phyloP scores from a whole-genome alignment of 2,329 filamentous ascomycete genomes.

The Xylaria arbuscula region DNA sequence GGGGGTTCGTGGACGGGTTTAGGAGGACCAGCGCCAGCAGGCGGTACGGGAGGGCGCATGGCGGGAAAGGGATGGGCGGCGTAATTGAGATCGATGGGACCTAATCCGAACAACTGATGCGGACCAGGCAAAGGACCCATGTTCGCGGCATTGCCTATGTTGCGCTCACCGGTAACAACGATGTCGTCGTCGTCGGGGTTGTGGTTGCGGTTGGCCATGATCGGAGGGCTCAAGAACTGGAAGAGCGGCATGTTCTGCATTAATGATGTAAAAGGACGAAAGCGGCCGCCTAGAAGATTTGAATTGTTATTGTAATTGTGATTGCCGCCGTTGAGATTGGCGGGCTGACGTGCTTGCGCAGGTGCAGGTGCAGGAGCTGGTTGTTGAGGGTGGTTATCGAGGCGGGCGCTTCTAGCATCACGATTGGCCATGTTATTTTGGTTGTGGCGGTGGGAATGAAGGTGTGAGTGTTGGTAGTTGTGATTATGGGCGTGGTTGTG shows the following conservation, averaged over 20 bases:
- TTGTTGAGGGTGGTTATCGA: conserved; percentile 23
- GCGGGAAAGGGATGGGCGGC: conserved; percentile 39
- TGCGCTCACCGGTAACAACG: conserved; percentile 43
- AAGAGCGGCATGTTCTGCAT: conserved; percentile 43
- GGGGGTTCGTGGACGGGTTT: conserved; percentile 72
- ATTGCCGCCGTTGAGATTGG: conserved; percentile 1
- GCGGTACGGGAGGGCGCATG: conserved; percentile 1
- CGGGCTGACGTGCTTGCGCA: conserved; percentile 4
- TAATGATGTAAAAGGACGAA: conserved; percentile 35
- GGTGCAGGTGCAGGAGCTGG: conserved; percentile 2
- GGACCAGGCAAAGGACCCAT: conserved; percentile 6
- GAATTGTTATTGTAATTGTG: background rate
- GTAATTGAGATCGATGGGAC: conserved; percentile 47
- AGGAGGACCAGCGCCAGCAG: conserved; percentile 40
- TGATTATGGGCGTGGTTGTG: conserved; percentile 6
- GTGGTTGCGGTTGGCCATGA: conserved; percentile 33
- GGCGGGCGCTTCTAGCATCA: conserved; percentile 27
- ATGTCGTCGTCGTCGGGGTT: conserved; percentile 46
- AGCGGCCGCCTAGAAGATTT: background rate
- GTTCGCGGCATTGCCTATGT: conserved; percentile 29
- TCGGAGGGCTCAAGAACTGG: conserved; percentile 27
- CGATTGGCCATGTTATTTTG: conserved; percentile 20
- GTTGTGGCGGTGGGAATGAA: conserved; percentile 18
- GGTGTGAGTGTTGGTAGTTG: conserved; percentile 19
- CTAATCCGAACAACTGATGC: conserved; percentile 20